These are phyloP conservation scores for Gentiana macrophylla DNA, from an alignment of 257 asterid species.

Conservation along the genomic window DNA sequence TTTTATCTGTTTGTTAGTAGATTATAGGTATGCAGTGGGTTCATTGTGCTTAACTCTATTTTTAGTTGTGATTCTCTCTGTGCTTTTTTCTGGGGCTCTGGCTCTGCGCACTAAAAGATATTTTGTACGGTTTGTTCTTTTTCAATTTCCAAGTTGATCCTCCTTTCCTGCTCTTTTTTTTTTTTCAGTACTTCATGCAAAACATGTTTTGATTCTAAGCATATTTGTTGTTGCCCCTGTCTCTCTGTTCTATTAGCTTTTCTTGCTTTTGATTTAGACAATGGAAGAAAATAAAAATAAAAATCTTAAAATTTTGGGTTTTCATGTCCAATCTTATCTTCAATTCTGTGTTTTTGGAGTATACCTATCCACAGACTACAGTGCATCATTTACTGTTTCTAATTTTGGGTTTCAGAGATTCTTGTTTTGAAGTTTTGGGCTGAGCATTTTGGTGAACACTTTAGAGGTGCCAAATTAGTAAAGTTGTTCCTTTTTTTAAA, in stretches of 20 bases:
- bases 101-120: conserved; percentile 9
- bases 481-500: conserved; percentile 33
- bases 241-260: conserved; percentile 2
- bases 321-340: neutral
- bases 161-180: conserved; percentile 10
- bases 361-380: conserved; percentile 6
- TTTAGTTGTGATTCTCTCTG: conserved; percentile 4
- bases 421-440: conserved; percentile 23
- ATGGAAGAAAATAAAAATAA: neutral
- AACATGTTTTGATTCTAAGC: conserved; percentile 6
- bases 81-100: neutral
- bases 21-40: conserved; percentile 1
- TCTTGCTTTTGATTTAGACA: neutral
- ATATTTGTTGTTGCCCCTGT: conserved; percentile 8
- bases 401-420: conserved; percentile 17
- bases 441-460: conserved; percentile 19
- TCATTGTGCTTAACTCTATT: conserved; percentile 4
- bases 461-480: conserved; percentile 11
- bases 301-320: too few relatives aligned
- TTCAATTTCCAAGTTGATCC: conserved; percentile 43
- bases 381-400: conserved; percentile 17
- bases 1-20: conserved; percentile 3
- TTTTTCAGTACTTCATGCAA: conserved; percentile 17
- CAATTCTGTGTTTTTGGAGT: conserved; percentile 9
- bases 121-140: conserved; percentile 26